phyloP scores from a whole-genome alignment of 305 asterid genomes.

The Fraxinus velutina region DNA sequence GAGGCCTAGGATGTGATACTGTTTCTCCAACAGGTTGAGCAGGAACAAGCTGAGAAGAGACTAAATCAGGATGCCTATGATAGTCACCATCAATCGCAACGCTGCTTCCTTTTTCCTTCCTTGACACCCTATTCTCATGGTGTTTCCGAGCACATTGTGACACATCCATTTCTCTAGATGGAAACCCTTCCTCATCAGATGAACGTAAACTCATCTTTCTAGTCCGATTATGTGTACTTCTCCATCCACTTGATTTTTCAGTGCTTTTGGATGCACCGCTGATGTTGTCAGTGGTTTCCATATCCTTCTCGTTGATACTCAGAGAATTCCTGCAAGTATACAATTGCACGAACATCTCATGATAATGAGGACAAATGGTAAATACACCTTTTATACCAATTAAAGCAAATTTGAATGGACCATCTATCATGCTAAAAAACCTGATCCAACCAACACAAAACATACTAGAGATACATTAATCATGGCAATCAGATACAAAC shows the following conservation, averaged over 20 bases:
- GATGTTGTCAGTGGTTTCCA: conserved; percentile 28
- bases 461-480: neutral
- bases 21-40: conserved; percentile 38
- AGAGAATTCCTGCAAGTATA: conserved; percentile 40
- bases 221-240: conserved; percentile 44
- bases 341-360: neutral
- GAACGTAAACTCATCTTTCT: conserved; percentile 29
- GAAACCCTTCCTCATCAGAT: conserved; percentile 28
- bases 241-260: conserved; percentile 51
- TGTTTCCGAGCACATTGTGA: conserved; percentile 26
- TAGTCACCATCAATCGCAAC: conserved; percentile 21
- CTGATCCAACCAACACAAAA: neutral
- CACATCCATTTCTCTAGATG: conserved; percentile 24
- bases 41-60: conserved; percentile 32
- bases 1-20: conserved; percentile 32
- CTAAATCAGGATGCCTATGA: conserved; percentile 24
- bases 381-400: neutral
- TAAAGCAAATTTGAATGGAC: neutral
- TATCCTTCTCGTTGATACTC: conserved; percentile 31
- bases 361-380: neutral
- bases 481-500: neutral
- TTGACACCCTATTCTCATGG: conserved; percentile 29
- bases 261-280: conserved; percentile 24
- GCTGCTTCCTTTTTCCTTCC: conserved; percentile 41
- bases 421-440: neutral